Conservation (phyloP, 1,139 yeast species). For the Diutina siamensis region DNA sequence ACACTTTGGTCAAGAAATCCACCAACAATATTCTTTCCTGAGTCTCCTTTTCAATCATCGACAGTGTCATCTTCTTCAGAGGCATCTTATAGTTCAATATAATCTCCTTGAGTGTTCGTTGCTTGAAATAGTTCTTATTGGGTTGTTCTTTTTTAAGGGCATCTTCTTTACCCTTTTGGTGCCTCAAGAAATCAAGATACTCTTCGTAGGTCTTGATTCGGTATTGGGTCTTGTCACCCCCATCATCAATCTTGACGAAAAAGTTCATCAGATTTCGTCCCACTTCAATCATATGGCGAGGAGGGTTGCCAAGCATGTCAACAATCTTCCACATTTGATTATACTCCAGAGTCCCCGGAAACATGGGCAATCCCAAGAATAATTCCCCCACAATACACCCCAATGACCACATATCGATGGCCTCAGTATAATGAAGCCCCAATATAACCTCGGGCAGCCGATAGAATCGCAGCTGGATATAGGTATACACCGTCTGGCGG, state of each 20-base stretch:
- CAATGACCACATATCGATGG: slow-evolving; percentile 97
- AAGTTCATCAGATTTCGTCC: slow-evolving; percentile 76
- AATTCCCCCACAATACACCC: slow-evolving; percentile 96
- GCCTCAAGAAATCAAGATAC: slow-evolving; percentile 24
- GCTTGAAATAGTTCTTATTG: slow-evolving; percentile 74
- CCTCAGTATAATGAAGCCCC: slow-evolving; percentile 82
- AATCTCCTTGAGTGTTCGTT: slow-evolving; percentile 61
- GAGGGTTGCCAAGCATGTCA: slow-evolving; percentile 79
- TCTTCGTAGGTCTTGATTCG: slow-evolving; percentile 24
- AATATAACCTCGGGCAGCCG: slow-evolving; percentile 91
- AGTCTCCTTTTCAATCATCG: slow-evolving; percentile 58
- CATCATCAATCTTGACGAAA: slow-evolving; percentile 31
- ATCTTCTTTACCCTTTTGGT: slow-evolving; percentile 27
- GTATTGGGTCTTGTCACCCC: slow-evolving; percentile 10
- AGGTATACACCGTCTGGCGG: slow-evolving; percentile 79
- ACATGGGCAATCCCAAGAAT: slow-evolving; percentile 84
- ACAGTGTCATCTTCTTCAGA: slow-evolving; percentile 55
- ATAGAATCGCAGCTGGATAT: slow-evolving; percentile 91
- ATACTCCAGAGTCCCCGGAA: slow-evolving; percentile 92
- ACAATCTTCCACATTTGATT: slow-evolving; percentile 79
- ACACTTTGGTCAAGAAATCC: slow-evolving; percentile 68
- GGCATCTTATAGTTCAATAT: slow-evolving; percentile 67
- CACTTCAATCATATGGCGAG: slow-evolving; percentile 93
- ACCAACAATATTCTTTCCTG: slow-evolving; percentile 59
- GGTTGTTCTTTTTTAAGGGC: slow-evolving; percentile 61